A percentile compares a stretch with the other conserved stretches of the same genome.
These are phyloP conservation scores for Dothiorella sarmentorum DNA, from an alignment of 2,329 filamentous ascomycete genomes.

Conservation along the genomic window DNA sequence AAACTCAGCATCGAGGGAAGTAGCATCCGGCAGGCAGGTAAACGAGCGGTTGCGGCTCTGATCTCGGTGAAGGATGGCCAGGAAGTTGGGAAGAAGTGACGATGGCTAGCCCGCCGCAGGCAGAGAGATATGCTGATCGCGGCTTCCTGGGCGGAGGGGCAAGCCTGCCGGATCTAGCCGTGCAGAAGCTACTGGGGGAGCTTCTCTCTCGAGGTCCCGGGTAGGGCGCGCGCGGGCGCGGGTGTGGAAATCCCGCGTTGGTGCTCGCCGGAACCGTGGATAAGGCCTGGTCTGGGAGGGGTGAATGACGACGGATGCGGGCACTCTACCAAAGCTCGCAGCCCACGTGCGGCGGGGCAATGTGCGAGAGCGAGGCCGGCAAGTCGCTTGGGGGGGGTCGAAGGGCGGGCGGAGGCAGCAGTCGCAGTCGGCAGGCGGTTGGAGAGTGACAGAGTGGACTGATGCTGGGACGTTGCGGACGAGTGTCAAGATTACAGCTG, in stretches of 20 bases:
- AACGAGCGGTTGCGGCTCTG: conserved; percentile 16
- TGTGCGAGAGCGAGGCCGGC: neutral
- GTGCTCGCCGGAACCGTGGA: conserved; percentile 14
- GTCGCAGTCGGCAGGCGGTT: too few species aligned
- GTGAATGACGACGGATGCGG: conserved; percentile 18
- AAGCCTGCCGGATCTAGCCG: conserved; percentile 11
- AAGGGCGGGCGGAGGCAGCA: neutral
- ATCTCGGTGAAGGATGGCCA: neutral
- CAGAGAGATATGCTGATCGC: conserved; percentile 7
- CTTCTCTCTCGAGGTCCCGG: neutral
- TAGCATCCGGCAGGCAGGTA: conserved; percentile 1
- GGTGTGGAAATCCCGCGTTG: conserved; percentile 8
- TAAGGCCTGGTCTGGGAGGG: conserved; percentile 11
- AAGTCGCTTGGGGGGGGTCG: neutral
- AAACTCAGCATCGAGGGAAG: conserved; percentile 16
- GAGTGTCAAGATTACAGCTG: neutral
- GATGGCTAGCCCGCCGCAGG: conserved; percentile 2
- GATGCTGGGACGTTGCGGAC: too few species aligned
- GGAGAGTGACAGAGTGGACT: too few species aligned
- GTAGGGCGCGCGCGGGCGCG: neutral
- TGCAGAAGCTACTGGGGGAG: neutral
- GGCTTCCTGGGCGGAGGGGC: conserved; percentile 7
- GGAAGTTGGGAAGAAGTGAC: conserved; percentile 5
- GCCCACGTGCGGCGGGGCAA: conserved; percentile 13
- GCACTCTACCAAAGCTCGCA: conserved; percentile 3